Percentiles rank a stretch among this genome's conserved stretches.
These are phyloP conservation scores for Magnaporthiopsis incrustans DNA, from an alignment of 2,329 filamentous ascomycete genomes.

Conservation along the genomic window DNA sequence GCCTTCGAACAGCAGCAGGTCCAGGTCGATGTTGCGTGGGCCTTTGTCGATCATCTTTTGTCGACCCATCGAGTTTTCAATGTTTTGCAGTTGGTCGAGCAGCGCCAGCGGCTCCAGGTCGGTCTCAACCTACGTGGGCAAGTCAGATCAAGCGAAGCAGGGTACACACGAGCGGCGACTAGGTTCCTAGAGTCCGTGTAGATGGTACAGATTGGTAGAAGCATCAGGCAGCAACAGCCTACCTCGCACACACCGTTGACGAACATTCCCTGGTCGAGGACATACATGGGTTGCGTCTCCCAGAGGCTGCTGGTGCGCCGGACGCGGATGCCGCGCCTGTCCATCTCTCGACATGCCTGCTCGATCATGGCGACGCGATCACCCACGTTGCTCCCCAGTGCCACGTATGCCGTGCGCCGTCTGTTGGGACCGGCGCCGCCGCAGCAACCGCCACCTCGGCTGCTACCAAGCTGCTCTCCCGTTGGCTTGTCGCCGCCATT, in stretches of 20 bases:
- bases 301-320: constrained; percentile 80
- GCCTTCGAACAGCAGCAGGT: constrained; percentile 77
- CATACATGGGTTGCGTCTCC: constrained; percentile 96
- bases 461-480: neutral
- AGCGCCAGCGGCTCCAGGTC: constrained; percentile 65
- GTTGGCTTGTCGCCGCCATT: no score
- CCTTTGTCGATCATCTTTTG: constrained; percentile 87
- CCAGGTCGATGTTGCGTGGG: constrained; percentile 87
- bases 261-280: constrained; percentile 79
- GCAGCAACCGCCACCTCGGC: constrained; percentile 18
- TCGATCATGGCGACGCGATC: constrained; percentile 82
- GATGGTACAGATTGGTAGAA: no score
- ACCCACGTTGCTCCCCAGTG: constrained; percentile 86
- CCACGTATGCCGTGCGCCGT: constrained; percentile 61
- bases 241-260: constrained; percentile 92
- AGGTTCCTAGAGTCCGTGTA: neutral
- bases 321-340: constrained; percentile 62
- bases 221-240: neutral
- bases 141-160: neutral
- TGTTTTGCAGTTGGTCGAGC: constrained; percentile 71
- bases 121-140: constrained; percentile 62
- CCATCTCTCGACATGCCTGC: constrained; percentile 71
- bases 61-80: constrained; percentile 73
- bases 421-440: constrained; percentile 14
- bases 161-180: neutral